Base-by-base conservation (phyloP, 2,329 filamentous ascomycete species). In the Alternaria alternata region DNA sequence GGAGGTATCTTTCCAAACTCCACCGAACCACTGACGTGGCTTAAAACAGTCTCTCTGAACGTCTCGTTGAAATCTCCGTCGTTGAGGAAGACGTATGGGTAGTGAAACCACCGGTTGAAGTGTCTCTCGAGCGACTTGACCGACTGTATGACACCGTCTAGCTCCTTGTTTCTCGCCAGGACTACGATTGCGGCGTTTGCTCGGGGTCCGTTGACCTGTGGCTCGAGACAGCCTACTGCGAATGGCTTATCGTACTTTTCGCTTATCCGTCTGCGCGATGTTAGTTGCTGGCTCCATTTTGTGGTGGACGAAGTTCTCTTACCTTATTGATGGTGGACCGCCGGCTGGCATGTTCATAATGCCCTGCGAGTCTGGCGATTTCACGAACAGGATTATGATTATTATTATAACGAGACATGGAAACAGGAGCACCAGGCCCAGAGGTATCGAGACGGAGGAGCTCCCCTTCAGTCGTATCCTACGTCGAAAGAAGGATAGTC, bases 61-160 rank as follows among this genome's bases (percentile, higher is more conserved):
- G 89, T 92, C 74, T 92, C 88, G 80, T 98, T 94, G 86, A 99
- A 99, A 59, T 98, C 94, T 65, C 91, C 95, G 74, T 99, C 94
- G 81, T 99, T 99, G 69, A 99, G 84, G 80, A 99, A 98, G 69
- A 98, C 94, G 77, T 98, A 99, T 26, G 95, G 95, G 79, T 99
- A 99, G 80, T 98, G 89, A 79, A 93, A 99, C 94, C 94, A 99
- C 68, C 94, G 88, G 81, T 99, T 99, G 87, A 99, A 99, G 81
- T 99, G 95, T 71, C 95, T 88, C 83, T 99, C 95, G 69, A 99
- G 94, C 43, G 94, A 98, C 83, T 97, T 97, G 79, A 99, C 87
- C 9, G 95, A 98, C 80, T 98, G 93, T 66, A 99, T 88, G 39
- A 99, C 95, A 61, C 95, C 95, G 0, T 97, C 94, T 66, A 99